phyloP scores from a whole-genome alignment of 495 filamentous ascomycete genomes.

The Hypoxylon fuscum region DNA sequence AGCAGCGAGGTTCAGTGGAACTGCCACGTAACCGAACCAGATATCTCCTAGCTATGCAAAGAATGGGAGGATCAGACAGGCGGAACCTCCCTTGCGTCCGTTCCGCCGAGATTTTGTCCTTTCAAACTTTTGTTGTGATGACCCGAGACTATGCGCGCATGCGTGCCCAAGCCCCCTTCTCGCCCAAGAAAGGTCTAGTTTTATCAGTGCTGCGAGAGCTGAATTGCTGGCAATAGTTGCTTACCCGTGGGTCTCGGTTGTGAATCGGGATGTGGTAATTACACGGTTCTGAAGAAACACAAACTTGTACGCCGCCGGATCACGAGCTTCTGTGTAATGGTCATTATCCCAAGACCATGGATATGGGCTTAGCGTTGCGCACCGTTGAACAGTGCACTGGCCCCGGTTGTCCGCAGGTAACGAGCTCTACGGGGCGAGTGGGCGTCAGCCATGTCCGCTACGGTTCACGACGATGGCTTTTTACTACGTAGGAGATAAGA shows the following conservation, averaged over 20 bases:
- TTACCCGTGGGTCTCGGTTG: constrained; percentile 38
- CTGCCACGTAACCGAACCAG: constrained; percentile 12
- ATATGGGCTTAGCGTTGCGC: constrained; percentile 38
- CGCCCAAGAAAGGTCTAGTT: constrained; percentile 12
- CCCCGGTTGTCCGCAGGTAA: constrained; percentile 15
- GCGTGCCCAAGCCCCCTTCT: constrained; percentile 10
- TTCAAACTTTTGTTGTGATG: constrained; percentile 8
- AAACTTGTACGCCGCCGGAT: constrained; percentile 29
- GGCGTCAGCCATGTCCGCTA: background rate
- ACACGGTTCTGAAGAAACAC: constrained; percentile 26
- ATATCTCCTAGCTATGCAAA: constrained; percentile 17
- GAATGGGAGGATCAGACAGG: constrained; percentile 12
- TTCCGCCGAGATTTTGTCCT: constrained; percentile 30
- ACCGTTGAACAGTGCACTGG: constrained; percentile 40
- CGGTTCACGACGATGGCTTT: too few relatives aligned
- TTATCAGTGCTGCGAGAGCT: constrained; percentile 19
- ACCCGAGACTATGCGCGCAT: constrained; percentile 34
- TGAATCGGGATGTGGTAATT: constrained; percentile 32
- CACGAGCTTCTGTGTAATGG: constrained; percentile 29
- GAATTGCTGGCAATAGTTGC: constrained; percentile 33
- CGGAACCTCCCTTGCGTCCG: constrained; percentile 33
- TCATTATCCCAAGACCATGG: constrained; percentile 42
- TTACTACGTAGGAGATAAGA: background rate
- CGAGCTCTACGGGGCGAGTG: constrained; percentile 4
- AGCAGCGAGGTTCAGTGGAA: background rate